These are phyloP conservation scores for Lanmaoa rubissima DNA, from an alignment of 768 basidiomycete genomes.

Conservation along the genomic window DNA sequence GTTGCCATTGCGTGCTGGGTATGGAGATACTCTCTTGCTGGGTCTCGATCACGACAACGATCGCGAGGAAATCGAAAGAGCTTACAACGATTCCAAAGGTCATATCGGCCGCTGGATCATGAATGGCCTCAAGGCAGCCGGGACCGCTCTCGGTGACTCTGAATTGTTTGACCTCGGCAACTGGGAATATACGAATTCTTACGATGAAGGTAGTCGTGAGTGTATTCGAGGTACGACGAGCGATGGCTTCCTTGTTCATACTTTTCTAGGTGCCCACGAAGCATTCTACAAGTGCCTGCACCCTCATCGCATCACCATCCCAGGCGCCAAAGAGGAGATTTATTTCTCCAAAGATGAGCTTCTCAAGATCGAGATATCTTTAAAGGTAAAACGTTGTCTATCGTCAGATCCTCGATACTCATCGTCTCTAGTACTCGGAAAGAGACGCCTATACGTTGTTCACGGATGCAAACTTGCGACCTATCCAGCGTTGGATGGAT, in stretches of 20 bases:
- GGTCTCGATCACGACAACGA: conserved; percentile 88
- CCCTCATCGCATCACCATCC: conserved; percentile 55
- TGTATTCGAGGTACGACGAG: conserved; percentile 2
- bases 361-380: conserved; percentile 81
- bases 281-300: conserved; percentile 74
- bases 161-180: conserved; percentile 58
- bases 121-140: conserved; percentile 77
- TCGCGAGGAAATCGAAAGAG: conserved; percentile 67
- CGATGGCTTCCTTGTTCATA: neutral
- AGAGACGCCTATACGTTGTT: conserved; percentile 70
- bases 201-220: conserved; percentile 55
- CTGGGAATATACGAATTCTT: conserved; percentile 70
- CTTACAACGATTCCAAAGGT: conserved; percentile 83
- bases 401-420: neutral
- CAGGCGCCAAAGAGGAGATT: conserved; percentile 42
- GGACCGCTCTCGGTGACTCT: conserved; percentile 65
- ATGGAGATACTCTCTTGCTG: conserved; percentile 82
- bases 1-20: conserved; percentile 72
- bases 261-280: conserved; percentile 69
- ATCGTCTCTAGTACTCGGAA: conserved; percentile 68
- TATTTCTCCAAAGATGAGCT: conserved; percentile 69
- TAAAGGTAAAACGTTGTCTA: conserved; percentile 58
- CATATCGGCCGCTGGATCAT: conserved; percentile 76
- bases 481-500: conserved; percentile 86
- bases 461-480: conserved; percentile 69